Evolutionary conservation across 2,329 filamentous ascomycete species (phyloP).

Genomic region (Botrytis aclada): DNA sequence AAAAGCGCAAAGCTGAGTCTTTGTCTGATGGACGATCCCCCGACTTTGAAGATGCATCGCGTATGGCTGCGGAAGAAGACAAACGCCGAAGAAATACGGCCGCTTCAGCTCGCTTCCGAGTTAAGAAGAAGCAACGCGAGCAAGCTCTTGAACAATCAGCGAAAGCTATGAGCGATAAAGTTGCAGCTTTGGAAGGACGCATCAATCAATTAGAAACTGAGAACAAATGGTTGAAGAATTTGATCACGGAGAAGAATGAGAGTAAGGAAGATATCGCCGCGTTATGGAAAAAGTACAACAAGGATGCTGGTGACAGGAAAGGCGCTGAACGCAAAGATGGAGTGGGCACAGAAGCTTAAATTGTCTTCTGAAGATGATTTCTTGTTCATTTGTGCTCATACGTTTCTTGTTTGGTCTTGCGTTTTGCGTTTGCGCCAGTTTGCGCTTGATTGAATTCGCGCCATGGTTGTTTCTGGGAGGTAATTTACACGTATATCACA

Average conservation of each 20-base stretch:
- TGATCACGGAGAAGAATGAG: conserved; percentile 77
- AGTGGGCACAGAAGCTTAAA: conserved; percentile 35
- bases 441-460: conserved; percentile 19
- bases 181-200: conserved; percentile 66
- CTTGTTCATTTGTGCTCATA: background rate
- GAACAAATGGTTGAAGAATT: conserved; percentile 77
- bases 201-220: conserved; percentile 78
- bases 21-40: conserved; percentile 38
- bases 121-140: conserved; percentile 96
- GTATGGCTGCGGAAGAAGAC: conserved; percentile 78
- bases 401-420: background rate
- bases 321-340: conserved; percentile 36
- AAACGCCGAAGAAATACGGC: conserved; percentile 87
- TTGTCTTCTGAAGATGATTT: conserved; percentile 6
- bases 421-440: conserved; percentile 23
- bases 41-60: conserved; percentile 66
- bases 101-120: conserved; percentile 81
- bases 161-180: conserved; percentile 81
- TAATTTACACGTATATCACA: background rate
- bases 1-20: conserved; percentile 37
- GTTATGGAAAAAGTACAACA: conserved; percentile 42
- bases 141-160: conserved; percentile 77
- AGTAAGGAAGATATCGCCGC: conserved; percentile 42
- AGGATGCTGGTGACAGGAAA: conserved; percentile 37
- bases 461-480: background rate